Percentiles rank a stretch among this genome's conserved stretches.
Conservation (phyloP, 2,329 filamentous ascomycete species). For the Corynespora cassiicola region DNA sequence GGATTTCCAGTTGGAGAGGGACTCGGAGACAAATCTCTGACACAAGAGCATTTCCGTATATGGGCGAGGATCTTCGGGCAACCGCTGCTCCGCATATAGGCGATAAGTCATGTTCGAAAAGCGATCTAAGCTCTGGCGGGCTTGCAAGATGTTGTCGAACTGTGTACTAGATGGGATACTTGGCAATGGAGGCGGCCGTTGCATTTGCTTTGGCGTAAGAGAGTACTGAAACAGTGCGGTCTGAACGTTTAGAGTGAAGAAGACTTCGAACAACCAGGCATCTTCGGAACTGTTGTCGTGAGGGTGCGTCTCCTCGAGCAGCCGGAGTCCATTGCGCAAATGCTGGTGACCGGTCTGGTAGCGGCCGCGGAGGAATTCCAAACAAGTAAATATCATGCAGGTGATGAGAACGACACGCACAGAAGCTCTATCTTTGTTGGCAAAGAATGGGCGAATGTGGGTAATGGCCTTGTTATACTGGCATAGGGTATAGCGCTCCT, state of each 20-base stretch:
- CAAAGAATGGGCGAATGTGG: conserved; percentile 35
- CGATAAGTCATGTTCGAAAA: too few species aligned
- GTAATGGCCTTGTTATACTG: conserved; percentile 52
- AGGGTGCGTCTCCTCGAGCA: conserved; percentile 38
- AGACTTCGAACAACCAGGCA: conserved; percentile 53
- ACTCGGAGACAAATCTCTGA: too few species aligned
- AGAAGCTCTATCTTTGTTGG: conserved; percentile 25
- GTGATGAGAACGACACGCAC: conserved; percentile 47
- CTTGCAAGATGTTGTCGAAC: too few species aligned
- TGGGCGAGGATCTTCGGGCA: too few species aligned
- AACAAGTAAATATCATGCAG: conserved; percentile 49
- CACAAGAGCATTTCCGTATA: too few species aligned
- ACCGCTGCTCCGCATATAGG: too few species aligned
- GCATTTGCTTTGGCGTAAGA: conserved; percentile 1
- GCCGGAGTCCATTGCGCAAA: conserved; percentile 49
- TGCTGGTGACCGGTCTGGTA: conserved; percentile 47
- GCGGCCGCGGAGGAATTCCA: conserved; percentile 51
- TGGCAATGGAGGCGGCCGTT: conserved; percentile 5
- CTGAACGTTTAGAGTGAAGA: conserved; percentile 37
- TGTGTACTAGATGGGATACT: too few species aligned
- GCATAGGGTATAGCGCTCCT: conserved; percentile 42
- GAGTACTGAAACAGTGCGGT: conserved; percentile 18
- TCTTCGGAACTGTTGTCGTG: conserved; percentile 32
- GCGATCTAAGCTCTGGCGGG: too few species aligned
- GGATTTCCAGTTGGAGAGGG: too few species aligned